Evolutionary conservation across 305 asterid species (phyloP), one percentile per base, ranked within the genome.

Genomic region (Fraxinus paxiana): DNA sequence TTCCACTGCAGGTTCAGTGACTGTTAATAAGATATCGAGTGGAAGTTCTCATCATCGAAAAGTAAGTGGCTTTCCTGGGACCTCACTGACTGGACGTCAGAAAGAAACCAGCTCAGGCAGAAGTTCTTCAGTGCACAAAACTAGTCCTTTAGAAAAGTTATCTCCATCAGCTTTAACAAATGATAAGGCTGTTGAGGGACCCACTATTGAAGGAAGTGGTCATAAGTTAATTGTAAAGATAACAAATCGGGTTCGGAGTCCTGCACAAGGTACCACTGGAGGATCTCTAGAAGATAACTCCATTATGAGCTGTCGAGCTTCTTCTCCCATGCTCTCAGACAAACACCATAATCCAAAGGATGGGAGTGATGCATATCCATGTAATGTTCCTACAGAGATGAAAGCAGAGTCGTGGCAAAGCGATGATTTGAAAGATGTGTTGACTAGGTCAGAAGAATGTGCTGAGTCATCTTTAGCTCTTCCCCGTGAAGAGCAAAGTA

Each of bases 201-300:
- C 88, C 38, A 48, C 46, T 35, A 24, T 56, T 38, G 95, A 89
- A 30, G 89, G 83, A 22, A 82, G 81, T 78, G 83, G 81, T 84
- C 89, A 89, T 61, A 94, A 89, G 85, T 86, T 94, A 73, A 87
- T 90, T 82, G 98, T 92, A 73, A 91, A 91, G 90, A 86, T 91
- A 82, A 89, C 95, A 22, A 91, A 79, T 65, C 80, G 84, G 77
- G 87, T 84, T 1, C 79, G 88, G 22, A 89, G 92, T 85, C 97
- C 98, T 54, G 87, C 88, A 28, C 91, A 81, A 78, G 89, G 89
- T 79, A 86, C 79, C 15, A 37, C 86, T 84, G 90, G 86, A 43
- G 94, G 81, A 46, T 91, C 95, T 65, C 81, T 78, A 4, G 93
- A 92, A 75, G 94, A 90, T 80, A 87, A 84, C 81, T 38, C 90